Percentiles rank a stretch among this genome's conserved stretches.
phyloP scores from a whole-genome alignment of 2,329 filamentous ascomycete species.

The Ceratocystis diversiconidia region DNA sequence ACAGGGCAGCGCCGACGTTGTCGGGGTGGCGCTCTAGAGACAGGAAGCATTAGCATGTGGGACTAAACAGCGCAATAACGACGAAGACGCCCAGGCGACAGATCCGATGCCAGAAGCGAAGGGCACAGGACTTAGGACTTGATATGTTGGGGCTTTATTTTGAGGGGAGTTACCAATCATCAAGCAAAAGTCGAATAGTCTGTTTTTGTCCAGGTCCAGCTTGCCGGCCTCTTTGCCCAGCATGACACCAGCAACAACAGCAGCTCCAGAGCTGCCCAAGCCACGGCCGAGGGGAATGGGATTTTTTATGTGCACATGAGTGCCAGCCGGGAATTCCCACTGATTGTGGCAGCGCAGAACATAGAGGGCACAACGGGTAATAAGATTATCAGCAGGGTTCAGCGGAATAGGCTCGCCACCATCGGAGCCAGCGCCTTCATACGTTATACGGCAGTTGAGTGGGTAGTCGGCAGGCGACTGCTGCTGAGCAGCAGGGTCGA shows the following conservation, averaged over 20 bases:
- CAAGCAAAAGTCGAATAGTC: conserved; percentile 87
- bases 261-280: conserved; percentile 86
- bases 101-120: background rate
- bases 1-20: conserved; percentile 88
- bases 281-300: conserved; percentile 87
- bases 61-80: background rate
- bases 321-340: conserved; percentile 69
- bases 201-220: conserved; percentile 58
- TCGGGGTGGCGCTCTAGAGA: conserved; percentile 66
- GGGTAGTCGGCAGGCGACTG: conserved; percentile 36
- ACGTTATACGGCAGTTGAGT: conserved; percentile 79
- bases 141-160: background rate
- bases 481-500: conserved; percentile 43
- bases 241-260: conserved; percentile 89
- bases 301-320: conserved; percentile 88
- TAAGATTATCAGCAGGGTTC: conserved; percentile 74
- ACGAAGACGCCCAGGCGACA: background rate
- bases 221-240: conserved; percentile 79
- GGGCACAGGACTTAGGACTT: background rate
- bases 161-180: conserved; percentile 62
- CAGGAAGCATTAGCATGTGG: background rate
- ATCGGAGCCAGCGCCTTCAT: conserved; percentile 67
- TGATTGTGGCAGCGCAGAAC: conserved; percentile 85
- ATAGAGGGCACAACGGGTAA: conserved; percentile 88
- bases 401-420: conserved; percentile 56